Evolutionary conservation across 2,329 filamentous ascomycete genomes (phyloP), one percentile per base, ranked within the genome.

Genomic region (Meredithiella fracta): DNA sequence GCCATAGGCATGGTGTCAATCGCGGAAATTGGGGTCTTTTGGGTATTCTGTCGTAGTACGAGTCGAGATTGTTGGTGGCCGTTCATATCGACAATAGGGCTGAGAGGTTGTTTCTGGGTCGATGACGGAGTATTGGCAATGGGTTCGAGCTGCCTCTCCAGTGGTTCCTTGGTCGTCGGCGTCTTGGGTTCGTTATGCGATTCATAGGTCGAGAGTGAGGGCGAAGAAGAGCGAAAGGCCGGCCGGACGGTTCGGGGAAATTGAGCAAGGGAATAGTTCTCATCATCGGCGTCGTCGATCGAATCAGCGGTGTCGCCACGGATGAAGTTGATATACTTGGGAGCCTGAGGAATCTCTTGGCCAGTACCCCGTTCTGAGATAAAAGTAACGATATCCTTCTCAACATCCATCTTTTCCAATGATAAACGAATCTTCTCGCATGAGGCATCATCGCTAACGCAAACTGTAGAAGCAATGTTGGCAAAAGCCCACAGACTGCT

Each of bases 291-390:
- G 60, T 92, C 87, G 1, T 91, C 96, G 62, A 82, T 80, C 38
- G 79, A 82, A 62, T 98, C 92, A 55, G 82, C 76, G 49, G 83
- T 70, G 66, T 95, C 90, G 15, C 91, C 92, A 9, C 92, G 84
- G 67, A 88, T 94, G 68, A 97, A 98, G 72, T 98, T 96, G 79
- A 98, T 96, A 68, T 96, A 98, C 68, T 89, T 96, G 47, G 92
- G 92, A 23, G 92, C 81, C 67, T 96, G 92, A 1, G 92, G 94
- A 50, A 98, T 98, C 67, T 98, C 94, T 68, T 97, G 91, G 3
- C 92, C 90, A 2, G 92, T 98, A 22, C 91, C 91, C 61, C 72
- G 79, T 51, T 94, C 89, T 60, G 77, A 84, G 70, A 98, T 98
- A 71, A 98, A 98, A 60, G 70, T 73, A 22, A 80, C 72, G 60